Evolutionary conservation across 768 basidiomycete genomes (phyloP).

Genomic region (Trametes villosa): DNA sequence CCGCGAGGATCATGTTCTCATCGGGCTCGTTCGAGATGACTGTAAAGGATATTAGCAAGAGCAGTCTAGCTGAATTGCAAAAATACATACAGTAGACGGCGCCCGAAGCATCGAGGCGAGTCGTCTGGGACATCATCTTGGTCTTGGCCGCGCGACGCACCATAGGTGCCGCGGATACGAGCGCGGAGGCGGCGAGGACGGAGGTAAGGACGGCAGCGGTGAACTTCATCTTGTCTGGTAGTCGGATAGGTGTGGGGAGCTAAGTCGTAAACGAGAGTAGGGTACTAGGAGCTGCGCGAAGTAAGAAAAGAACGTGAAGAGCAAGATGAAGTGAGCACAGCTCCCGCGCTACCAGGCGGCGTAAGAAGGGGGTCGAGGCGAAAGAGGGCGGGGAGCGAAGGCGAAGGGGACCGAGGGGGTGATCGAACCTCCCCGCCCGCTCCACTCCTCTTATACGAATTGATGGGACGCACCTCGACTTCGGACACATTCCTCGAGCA

Average conservation of each 20-base stretch:
- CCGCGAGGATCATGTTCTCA: conserved; percentile 50
- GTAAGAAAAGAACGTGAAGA: conserved; percentile 5
- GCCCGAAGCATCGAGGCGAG: conserved; percentile 19
- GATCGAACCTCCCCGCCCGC: not conserved
- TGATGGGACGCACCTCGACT: conserved; percentile 3
- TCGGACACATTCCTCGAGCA: conserved; percentile 2
- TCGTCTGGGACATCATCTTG: conserved; percentile 13
- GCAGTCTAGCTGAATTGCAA: not conserved
- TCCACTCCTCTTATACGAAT: conserved; percentile 1
- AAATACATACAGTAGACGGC: conserved; percentile 32
- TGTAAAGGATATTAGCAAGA: conserved; percentile 26
- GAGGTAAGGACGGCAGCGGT: conserved; percentile 16
- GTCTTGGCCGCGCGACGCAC: conserved; percentile 15
- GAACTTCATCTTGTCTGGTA: conserved; percentile 27
- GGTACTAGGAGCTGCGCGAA: not conserved
- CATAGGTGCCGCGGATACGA: conserved; percentile 25
- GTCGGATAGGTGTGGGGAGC: not conserved
- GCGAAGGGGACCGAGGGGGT: conserved; percentile 2
- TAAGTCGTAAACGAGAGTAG: conserved; percentile 13
- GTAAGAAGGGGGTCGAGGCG: conserved; percentile 3
- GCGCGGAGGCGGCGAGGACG: conserved; percentile 6
- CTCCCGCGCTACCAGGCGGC: conserved; percentile 27
- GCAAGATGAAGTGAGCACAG: conserved; percentile 25
- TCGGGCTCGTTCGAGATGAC: conserved; percentile 55
- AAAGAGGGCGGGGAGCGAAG: conserved; percentile 1